Evolutionary conservation across 1,284 basidiomycete genomes (phyloP).

Genomic region (Microbotryum silenes-acaulis): DNA sequence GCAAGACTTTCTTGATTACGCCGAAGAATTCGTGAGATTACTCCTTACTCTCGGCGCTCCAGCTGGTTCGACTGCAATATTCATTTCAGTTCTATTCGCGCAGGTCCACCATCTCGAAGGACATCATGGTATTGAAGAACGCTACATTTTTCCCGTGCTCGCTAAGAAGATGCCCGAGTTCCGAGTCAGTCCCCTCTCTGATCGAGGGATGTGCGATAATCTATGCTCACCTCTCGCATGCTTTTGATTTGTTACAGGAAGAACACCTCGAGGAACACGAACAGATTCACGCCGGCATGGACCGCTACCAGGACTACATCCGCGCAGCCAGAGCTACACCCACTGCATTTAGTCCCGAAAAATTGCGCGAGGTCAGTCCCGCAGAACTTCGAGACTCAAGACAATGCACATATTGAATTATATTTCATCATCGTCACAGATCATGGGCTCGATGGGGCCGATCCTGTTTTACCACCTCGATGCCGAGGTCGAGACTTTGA

Average conservation of each 20-base stretch:
- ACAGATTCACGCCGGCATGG: conserved; percentile 23
- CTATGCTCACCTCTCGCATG: no score
- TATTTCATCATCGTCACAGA: not conserved
- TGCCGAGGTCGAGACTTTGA: conserved; percentile 18
- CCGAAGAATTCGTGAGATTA: conserved; percentile 9
- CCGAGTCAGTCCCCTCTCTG: not conserved
- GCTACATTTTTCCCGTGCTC: conserved; percentile 27
- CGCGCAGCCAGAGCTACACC: conserved; percentile 8
- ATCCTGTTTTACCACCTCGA: conserved; percentile 28
- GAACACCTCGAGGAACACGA: conserved; percentile 29
- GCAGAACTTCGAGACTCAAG: no score
- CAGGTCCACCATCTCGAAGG: conserved; percentile 12
- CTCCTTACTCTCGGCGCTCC: no score
- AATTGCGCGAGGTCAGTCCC: not conserved
- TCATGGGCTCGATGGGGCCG: conserved; percentile 17
- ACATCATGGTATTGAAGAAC: conserved; percentile 29
- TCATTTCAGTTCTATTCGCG: no score
- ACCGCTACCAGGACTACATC: conserved; percentile 4
- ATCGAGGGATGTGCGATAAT: no score
- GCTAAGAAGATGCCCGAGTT: conserved; percentile 29
- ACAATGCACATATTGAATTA: no score
- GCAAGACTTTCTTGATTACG: conserved; percentile 13
- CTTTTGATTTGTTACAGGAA: not conserved
- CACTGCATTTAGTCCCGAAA: conserved; percentile 6
- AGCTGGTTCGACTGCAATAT: no score